Conservation (phyloP, 148 eudicot genomes). For the Simmondsia chinensis region DNA sequence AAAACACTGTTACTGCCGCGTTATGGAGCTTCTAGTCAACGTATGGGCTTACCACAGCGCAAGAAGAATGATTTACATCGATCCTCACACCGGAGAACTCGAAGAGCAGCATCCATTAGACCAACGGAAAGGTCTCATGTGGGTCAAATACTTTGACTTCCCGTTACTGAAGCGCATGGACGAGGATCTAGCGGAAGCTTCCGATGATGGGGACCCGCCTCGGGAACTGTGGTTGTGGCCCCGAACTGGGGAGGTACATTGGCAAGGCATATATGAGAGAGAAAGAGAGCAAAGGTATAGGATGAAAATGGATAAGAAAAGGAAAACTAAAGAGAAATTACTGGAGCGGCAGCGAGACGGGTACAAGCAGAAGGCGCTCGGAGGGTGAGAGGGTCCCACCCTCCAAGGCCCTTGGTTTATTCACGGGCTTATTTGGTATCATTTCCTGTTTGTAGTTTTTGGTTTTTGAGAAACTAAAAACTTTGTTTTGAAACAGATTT, state of each 20-base stretch:
- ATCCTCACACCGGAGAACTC: slow-evolving; percentile 61
- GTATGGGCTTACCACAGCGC: slow-evolving; percentile 99
- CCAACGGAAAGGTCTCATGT: slow-evolving; percentile 64
- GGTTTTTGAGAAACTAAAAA: no score
- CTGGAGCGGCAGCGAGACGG: slow-evolving; percentile 68
- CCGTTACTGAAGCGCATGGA: slow-evolving; percentile 83
- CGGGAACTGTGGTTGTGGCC: slow-evolving; percentile 90
- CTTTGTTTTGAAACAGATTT: no score
- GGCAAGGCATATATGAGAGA: slow-evolving; percentile 93
- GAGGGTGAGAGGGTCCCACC: slow-evolving; percentile 44
- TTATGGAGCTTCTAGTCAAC: slow-evolving; percentile 76
- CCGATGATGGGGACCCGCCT: slow-evolving; percentile 69
- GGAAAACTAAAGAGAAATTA: slow-evolving; percentile 67
- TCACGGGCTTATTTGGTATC: no score
- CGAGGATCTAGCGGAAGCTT: slow-evolving; percentile 95
- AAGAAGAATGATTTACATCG: slow-evolving; percentile 70
- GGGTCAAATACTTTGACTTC: slow-evolving; percentile 73
- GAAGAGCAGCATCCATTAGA: slow-evolving; percentile 84
- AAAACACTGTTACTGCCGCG: slow-evolving; percentile 80
- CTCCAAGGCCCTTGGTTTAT: no score
- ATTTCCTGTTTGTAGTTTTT: no score
- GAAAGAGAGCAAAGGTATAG: slow-evolving; percentile 90
- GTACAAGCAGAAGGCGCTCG: slow-evolving; percentile 78
- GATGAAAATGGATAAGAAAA: slow-evolving; percentile 92
- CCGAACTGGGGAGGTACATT: slow-evolving; percentile 78